A percentile compares a stretch with the other conserved stretches of the same genome.
Conservation (phyloP, 495 filamentous ascomycete species). For the Neurospora sp. region DNA sequence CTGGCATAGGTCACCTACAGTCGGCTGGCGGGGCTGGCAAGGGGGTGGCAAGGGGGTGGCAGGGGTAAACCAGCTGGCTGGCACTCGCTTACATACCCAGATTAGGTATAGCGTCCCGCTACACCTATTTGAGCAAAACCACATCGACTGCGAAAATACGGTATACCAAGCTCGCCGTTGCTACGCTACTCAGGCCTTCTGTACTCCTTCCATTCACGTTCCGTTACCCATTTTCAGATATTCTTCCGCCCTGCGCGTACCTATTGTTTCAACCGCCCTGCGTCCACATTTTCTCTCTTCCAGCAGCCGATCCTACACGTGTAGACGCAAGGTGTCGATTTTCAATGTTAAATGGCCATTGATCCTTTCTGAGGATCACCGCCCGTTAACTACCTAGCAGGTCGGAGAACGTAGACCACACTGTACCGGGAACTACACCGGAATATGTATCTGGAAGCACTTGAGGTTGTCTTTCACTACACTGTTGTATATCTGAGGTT, state of each 20-base stretch:
- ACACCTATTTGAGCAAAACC: no score
- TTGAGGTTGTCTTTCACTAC: not conserved
- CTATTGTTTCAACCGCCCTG: conserved; percentile 6
- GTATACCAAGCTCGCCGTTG: conserved; percentile 12
- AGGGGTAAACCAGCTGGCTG: no score
- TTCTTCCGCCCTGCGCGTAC: conserved; percentile 4
- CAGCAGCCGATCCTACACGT: not conserved
- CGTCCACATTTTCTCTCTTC: not conserved
- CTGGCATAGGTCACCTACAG: no score
- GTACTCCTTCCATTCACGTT: conserved; percentile 5
- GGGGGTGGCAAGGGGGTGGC: no score
- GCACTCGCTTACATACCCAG: no score
- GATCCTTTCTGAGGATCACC: not conserved
- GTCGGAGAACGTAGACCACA: not conserved
- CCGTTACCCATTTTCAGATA: conserved; percentile 2
- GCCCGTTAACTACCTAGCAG: not conserved
- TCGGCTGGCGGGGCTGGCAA: no score
- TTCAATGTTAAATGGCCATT: not conserved
- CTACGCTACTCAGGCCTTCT: conserved; percentile 8
- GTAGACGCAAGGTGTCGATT: not conserved
- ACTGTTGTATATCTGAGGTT: not conserved
- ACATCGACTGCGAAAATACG: no score
- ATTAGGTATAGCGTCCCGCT: no score
- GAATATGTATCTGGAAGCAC: not conserved
- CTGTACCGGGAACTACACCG: not conserved